phyloP scores from a whole-genome alignment of 306 rosid genomes.

The Notholithocarpus densiflorus region DNA sequence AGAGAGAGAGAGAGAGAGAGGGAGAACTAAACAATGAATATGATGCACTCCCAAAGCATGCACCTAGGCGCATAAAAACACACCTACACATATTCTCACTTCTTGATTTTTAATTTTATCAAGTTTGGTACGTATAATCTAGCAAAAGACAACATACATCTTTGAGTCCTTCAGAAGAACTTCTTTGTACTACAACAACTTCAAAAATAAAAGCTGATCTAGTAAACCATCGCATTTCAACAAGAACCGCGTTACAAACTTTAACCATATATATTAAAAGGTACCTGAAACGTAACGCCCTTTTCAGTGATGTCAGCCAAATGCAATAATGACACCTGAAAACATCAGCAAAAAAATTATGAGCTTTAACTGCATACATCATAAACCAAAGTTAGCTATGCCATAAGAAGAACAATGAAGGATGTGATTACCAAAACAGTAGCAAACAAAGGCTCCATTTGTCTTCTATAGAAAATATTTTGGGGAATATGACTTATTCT shows the following conservation, averaged over 20 bases:
- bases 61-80: not conserved
- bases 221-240: not conserved
- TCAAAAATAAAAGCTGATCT: not conserved
- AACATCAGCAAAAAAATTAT: constrained; percentile 25
- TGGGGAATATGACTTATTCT: too few species aligned
- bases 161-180: not conserved
- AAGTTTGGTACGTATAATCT: not conserved
- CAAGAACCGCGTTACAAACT: constrained; percentile 7
- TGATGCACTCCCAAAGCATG: not conserved
- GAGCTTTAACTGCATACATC: constrained; percentile 7
- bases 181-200: not conserved
- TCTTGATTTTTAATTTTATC: not conserved
- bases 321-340: constrained; percentile 88
- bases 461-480: too few species aligned
- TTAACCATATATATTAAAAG: not conserved
- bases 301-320: constrained; percentile 95
- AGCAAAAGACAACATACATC: not conserved
- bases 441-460: too few species aligned
- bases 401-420: not conserved
- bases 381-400: not conserved
- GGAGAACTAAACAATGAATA: not conserved
- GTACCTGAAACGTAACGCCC: constrained; percentile 98
- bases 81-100: not conserved
- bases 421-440: not conserved
- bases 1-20: not conserved